A percentile compares a stretch with the other conserved stretches of the same genome.
These are phyloP conservation scores for Claviceps fusiformis DNA, from an alignment of 2,329 filamentous ascomycete species.

Conservation along the genomic window DNA sequence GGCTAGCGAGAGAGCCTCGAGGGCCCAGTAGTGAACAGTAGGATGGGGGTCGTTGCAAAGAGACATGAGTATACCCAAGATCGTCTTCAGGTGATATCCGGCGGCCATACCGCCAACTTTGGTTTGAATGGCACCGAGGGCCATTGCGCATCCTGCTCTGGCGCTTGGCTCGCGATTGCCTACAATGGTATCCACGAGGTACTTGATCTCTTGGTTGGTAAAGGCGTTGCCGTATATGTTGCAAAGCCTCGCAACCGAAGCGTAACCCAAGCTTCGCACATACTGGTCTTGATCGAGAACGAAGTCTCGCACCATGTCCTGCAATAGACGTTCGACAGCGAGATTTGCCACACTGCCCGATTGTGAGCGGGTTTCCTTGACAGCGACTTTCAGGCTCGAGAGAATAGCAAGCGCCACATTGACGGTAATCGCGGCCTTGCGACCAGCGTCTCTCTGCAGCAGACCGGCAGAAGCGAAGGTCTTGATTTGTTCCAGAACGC, in stretches of 20 bases:
- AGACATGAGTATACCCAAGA: constrained; percentile 96
- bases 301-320: constrained; percentile 59
- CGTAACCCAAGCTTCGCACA: constrained; percentile 72
- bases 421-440: constrained; percentile 80
- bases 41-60: constrained; percentile 91
- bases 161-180: constrained; percentile 86
- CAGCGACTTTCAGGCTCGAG: constrained; percentile 68
- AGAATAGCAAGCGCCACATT: constrained; percentile 77
- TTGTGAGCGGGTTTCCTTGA: constrained; percentile 62
- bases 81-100: constrained; percentile 89
- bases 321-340: constrained; percentile 71
- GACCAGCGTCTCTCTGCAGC: constrained; percentile 71
- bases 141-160: constrained; percentile 86
- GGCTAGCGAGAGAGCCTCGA: constrained; percentile 75
- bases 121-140: constrained; percentile 83
- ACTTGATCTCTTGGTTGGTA: constrained; percentile 81
- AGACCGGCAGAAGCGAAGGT: constrained; percentile 73
- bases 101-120: constrained; percentile 97
- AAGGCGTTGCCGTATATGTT: constrained; percentile 73
- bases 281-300: constrained; percentile 74
- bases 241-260: constrained; percentile 76
- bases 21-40: constrained; percentile 88
- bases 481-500: constrained; percentile 83
- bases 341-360: constrained; percentile 59
- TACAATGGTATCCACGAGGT: constrained; percentile 86